Evolutionary conservation across 768 basidiomycete species (phyloP), one percentile per base, ranked within the genome.

Genomic region (Xerocomus brunneocitrinus): DNA sequence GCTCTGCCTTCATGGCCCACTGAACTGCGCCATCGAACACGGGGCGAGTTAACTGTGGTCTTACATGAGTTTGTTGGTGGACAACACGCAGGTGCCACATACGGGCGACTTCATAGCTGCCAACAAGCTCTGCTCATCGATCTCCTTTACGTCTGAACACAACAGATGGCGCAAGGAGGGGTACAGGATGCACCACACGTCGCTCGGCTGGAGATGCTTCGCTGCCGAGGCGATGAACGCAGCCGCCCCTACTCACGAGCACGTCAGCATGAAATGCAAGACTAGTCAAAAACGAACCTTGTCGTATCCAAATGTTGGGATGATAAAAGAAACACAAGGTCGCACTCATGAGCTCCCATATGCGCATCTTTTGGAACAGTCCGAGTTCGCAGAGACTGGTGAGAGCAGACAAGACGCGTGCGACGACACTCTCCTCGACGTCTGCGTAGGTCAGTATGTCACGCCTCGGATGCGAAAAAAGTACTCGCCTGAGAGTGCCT

Each of bases 101-200:
- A 98, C 95, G 1, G 91, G 85, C 45, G 84, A 76, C 56, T 92
- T 86, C 70, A 95, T 76, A 2, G 85, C 82, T 28, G 79, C 74
- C 28, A 98, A 69, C n/a, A 99, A 63, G 42, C 81, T 84, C 47
- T 78, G 77, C 54, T 90, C 91, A 46, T 89, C 81, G 44, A 98
- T 80, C 7, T 77, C 76, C 2, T 76, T 78, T 22, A 98, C 75
- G 59, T 98, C 97, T 2, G 85, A 90, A 53, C 86, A 87, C 36
- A 98, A 74, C 54, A 94, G 84, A 61, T 93, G 87, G 43, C 90
- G 80, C 39, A 98, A 71, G 0, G 89, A 90, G 0, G 97, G 95
- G 60, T 98, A 98, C 8, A 99, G 69, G 39, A 98, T 95, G 63
- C 94, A 98, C 95, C 97, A 98, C 22, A 92, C 85, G 64, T 99